These are phyloP conservation scores for Colletotrichum sp. DNA, from an alignment of 2,329 filamentous ascomycete genomes.

Conservation along the genomic window DNA sequence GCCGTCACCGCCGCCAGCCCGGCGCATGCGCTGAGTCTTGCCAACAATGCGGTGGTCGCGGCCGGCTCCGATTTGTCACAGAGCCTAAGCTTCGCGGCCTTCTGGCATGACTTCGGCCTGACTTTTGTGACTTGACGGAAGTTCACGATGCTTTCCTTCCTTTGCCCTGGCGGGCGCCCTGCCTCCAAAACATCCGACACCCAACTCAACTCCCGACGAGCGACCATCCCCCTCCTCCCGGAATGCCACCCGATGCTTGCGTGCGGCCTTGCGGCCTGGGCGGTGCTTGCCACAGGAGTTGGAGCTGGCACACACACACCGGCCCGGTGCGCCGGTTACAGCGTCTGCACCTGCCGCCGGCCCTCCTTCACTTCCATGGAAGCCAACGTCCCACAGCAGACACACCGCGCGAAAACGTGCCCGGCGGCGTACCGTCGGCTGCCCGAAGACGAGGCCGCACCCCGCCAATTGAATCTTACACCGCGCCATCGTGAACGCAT, in stretches of 20 bases:
- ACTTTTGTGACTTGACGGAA: background rate
- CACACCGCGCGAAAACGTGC: background rate
- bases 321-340: background rate
- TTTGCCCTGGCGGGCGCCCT: background rate
- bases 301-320: background rate
- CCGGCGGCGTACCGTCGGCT: background rate
- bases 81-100: background rate
- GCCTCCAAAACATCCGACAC: background rate
- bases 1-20: background rate
- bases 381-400: background rate
- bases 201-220: background rate
- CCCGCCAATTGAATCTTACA: background rate
- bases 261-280: background rate
- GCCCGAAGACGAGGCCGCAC: background rate
- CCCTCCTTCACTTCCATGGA: too few relatives aligned
- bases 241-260: background rate
- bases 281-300: too few relatives aligned
- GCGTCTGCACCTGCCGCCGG: background rate
- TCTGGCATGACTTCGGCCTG: conserved; percentile 4
- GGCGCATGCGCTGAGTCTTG: background rate
- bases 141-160: background rate
- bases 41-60: background rate
- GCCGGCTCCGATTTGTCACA: background rate
- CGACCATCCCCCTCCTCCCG: background rate
- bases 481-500: background rate